Conservation (phyloP, 1,284 basidiomycete species). For the Puccinia hordei region DNA sequence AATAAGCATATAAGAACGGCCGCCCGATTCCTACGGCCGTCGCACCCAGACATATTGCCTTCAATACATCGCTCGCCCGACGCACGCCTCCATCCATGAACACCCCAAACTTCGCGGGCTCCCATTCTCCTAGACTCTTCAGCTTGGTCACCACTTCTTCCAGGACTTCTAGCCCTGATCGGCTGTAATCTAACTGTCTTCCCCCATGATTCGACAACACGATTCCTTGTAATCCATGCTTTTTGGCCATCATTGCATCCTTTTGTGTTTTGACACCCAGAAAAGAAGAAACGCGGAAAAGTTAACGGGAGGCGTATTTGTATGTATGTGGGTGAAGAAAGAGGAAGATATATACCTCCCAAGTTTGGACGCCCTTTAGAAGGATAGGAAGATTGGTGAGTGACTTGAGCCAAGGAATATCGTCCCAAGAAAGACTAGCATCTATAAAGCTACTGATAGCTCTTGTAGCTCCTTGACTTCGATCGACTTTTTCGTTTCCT, state of each 20-base stretch:
- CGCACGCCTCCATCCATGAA: conserved; percentile 91
- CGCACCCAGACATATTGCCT: conserved; percentile 87
- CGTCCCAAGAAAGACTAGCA: conserved; percentile 80
- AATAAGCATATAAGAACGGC: conserved; percentile 78
- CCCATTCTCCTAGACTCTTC: conserved; percentile 67
- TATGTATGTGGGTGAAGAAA: background rate
- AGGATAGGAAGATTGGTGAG: conserved; percentile 91
- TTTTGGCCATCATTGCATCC: conserved; percentile 86
- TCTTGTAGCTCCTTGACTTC: conserved; percentile 85
- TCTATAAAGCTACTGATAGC: conserved; percentile 98
- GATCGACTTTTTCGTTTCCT: conserved; percentile 64
- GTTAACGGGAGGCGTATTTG: too few relatives aligned
- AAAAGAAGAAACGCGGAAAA: background rate
- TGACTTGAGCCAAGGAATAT: conserved; percentile 81
- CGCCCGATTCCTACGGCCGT: conserved; percentile 79
- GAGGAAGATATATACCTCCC: conserved; percentile 66
- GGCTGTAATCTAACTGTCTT: conserved; percentile 85
- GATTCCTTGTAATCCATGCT: conserved; percentile 76
- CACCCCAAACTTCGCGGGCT: conserved; percentile 70
- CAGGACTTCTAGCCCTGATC: conserved; percentile 84
- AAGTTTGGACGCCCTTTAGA: conserved; percentile 87
- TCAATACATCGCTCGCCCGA: conserved; percentile 75
- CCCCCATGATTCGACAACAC: conserved; percentile 76
- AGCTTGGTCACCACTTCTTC: conserved; percentile 80
- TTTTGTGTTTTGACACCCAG: conserved; percentile 55